Evolutionary conservation across 192 early-diverging fungal genomes (phyloP).

Genomic region (Podila verticillata): DNA sequence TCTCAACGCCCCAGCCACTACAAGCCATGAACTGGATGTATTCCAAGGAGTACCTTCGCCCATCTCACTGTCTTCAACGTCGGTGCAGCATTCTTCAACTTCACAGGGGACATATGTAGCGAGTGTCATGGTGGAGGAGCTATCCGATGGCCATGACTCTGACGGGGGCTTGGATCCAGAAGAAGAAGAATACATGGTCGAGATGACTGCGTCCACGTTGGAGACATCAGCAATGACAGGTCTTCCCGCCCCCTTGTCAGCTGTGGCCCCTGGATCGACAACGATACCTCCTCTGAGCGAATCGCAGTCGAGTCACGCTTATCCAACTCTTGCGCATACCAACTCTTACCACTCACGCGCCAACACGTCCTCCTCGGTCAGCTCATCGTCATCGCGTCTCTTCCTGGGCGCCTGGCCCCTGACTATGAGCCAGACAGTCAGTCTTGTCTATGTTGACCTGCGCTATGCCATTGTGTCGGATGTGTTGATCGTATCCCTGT

Average conservation of each 20-base stretch:
- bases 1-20: not conserved
- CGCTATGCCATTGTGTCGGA: slow-evolving; percentile 36
- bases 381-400: slow-evolving; percentile 6
- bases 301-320: not conserved
- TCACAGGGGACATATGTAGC: too few species aligned
- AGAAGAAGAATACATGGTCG: too few species aligned
- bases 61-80: not conserved
- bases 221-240: too few species aligned
- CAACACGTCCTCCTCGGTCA: slow-evolving; percentile 16
- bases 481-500: slow-evolving; percentile 20
- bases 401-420: slow-evolving; percentile 34
- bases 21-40: not conserved
- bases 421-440: slow-evolving; percentile 38
- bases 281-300: not conserved
- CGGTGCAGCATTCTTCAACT: not conserved
- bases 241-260: not conserved
- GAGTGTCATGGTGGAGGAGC: too few species aligned
- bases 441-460: slow-evolving; percentile 39
- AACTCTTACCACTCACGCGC: not conserved
- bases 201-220: too few species aligned
- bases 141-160: too few species aligned
- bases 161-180: too few species aligned
- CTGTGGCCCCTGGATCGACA: not conserved
- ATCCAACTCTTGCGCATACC: too few species aligned
- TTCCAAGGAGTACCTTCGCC: slow-evolving; percentile 1